Base-by-base conservation (phyloP, 2,329 filamentous ascomycete species). In the Aspergillus sp. region DNA sequence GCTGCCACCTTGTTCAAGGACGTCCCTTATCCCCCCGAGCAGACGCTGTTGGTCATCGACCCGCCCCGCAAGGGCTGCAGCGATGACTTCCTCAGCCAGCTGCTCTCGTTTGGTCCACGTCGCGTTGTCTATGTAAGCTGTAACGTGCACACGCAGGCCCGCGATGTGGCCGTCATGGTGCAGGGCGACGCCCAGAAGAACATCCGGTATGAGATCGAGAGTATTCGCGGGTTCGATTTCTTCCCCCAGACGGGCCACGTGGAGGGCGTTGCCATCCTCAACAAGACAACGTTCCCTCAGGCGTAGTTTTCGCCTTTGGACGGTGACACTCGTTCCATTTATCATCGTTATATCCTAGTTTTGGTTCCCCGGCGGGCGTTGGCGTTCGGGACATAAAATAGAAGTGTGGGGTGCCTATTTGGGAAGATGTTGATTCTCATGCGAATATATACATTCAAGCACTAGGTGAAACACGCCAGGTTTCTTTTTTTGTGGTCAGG, bases 31-130 rank as follows among this genome's bases (percentile, higher is more conserved):
- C 82, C 87, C 8, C 76, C 89, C 2, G 84, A 90, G 55, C 85
- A 95, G 74, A 97, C 93, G 0, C 87, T 90, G 35, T 88, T 97
- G n/a, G 87, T 99, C 56, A 87, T 99, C 51, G 94, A 99, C 68
- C 94, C 94, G n/a, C 92, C 94, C 6, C 82, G 94, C 41, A 99
- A 97, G 72, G 94, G 94, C 9, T 97, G 94, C 68, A 93, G 96
- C 63, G 84, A 85, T 45, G 82, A 82, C 58, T 99, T 99, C 70
- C 74, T 99, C 40, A 73, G 77, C 14, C 94, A 99, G 76, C 73
- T 99, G 64, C 75, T 96, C 49, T 73, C 76, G 5, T 96, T 89
- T 64, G 88, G 82, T 0, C 93, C 94, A 0, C 80, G 80, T 58
- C 80, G 94, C 53, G 84, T 99, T 10, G 84, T 96, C 4, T 99